These are phyloP conservation scores for Umbellularia californica DNA, from an alignment of 164 flowering plant species.

Conservation along the genomic window DNA sequence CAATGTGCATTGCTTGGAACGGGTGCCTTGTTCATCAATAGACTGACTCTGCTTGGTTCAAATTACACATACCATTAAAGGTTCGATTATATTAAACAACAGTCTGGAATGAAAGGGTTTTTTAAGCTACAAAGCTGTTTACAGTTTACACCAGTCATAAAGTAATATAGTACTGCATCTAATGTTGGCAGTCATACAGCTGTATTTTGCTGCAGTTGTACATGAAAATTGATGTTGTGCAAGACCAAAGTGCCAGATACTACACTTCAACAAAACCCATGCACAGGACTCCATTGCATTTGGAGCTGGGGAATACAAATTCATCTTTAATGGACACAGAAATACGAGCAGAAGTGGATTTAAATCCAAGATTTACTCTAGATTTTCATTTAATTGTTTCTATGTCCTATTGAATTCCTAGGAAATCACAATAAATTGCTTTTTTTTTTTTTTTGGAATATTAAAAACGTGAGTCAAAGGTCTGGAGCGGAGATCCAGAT, in stretches of 20 bases:
- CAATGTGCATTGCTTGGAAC: not conserved
- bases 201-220: not conserved
- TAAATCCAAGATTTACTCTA: no score
- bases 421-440: no score
- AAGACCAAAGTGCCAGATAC: not conserved
- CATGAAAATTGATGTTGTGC: not conserved
- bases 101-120: no score
- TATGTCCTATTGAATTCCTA: no score
- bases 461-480: no score
- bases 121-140: not conserved
- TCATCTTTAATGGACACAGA: not conserved
- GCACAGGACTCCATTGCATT: not conserved
- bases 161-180: not conserved
- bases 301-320: not conserved
- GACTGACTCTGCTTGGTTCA: not conserved
- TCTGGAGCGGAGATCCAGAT: no score
- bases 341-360: not conserved
- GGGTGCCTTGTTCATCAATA: not conserved
- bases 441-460: no score
- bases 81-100: not conserved
- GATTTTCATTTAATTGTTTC: no score
- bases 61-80: not conserved
- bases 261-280: not conserved
- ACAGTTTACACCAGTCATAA: not conserved
- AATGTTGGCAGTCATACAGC: not conserved